These are phyloP conservation scores for Dipteronia dyeriana DNA, from an alignment of 345 rosid genomes.

Conservation along the genomic window DNA sequence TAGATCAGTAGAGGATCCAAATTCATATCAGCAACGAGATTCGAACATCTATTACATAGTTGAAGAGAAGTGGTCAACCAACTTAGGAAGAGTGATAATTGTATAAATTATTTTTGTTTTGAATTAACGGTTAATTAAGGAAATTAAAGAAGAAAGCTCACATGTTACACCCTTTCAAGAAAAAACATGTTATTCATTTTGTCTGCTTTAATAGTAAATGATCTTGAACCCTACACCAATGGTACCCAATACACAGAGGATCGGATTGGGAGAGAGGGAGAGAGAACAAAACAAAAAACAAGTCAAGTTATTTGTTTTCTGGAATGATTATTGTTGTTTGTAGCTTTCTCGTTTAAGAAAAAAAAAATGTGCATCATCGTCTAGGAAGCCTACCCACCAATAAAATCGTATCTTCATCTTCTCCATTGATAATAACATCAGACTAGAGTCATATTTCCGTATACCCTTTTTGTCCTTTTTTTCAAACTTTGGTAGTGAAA, in stretches of 20 bases:
- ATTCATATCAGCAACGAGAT: too few species aligned
- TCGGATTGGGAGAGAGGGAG: background rate
- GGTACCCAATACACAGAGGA: background rate
- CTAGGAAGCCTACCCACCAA: constrained; percentile 15
- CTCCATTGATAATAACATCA: background rate
- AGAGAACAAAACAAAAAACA: background rate
- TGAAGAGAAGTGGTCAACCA: too few species aligned
- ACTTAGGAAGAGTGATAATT: too few species aligned
- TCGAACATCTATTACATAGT: too few species aligned
- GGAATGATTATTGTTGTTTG: background rate
- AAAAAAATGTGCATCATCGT: background rate
- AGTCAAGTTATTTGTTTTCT: background rate
- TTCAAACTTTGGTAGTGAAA: background rate
- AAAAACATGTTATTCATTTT: background rate
- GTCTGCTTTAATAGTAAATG: background rate
- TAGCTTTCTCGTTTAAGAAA: background rate
- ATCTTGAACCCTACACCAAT: background rate
- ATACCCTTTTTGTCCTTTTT: background rate
- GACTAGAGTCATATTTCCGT: background rate
- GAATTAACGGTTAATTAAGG: too few species aligned
- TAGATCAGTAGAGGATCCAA: too few species aligned
- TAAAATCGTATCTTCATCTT: constrained; percentile 29
- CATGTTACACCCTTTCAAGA: background rate
- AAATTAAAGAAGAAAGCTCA: background rate
- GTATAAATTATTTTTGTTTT: background rate